Evolutionary conservation across 306 rosid species (phyloP).

Genomic region (Castanospermum australe): DNA sequence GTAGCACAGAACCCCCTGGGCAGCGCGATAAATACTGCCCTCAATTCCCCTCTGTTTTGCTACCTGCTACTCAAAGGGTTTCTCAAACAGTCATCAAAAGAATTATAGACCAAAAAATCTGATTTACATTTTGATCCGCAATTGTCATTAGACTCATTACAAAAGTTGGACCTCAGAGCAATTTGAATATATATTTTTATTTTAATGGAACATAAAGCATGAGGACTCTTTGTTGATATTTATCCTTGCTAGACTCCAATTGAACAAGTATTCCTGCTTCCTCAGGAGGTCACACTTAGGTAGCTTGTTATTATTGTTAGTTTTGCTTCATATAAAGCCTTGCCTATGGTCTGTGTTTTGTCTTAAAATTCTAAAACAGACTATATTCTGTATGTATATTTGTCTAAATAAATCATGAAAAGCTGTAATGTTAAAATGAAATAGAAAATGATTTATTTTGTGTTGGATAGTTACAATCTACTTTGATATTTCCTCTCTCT

Average conservation of each 20-base stretch:
- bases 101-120: not conserved
- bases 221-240: not conserved
- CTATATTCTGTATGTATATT: not conserved
- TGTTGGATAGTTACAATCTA: not conserved
- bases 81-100: not conserved
- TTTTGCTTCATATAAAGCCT: not conserved
- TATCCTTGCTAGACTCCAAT: not conserved
- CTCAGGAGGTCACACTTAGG: not conserved
- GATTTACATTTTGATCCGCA: not conserved
- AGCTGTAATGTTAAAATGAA: not conserved
- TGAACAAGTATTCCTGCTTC: not conserved
- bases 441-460: not conserved
- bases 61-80: not conserved
- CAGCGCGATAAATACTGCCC: not conserved
- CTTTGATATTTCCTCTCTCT: not conserved
- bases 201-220: not conserved
- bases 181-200: not conserved
- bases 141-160: not conserved
- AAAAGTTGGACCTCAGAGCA: not conserved
- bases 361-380: not conserved
- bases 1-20: not conserved
- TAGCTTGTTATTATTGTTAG: constrained; percentile 1
- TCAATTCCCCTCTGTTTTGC: not conserved
- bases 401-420: not conserved
- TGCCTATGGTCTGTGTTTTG: not conserved